Conservation (phyloP, 148 eudicot genomes). For the Silene latifolia region DNA sequence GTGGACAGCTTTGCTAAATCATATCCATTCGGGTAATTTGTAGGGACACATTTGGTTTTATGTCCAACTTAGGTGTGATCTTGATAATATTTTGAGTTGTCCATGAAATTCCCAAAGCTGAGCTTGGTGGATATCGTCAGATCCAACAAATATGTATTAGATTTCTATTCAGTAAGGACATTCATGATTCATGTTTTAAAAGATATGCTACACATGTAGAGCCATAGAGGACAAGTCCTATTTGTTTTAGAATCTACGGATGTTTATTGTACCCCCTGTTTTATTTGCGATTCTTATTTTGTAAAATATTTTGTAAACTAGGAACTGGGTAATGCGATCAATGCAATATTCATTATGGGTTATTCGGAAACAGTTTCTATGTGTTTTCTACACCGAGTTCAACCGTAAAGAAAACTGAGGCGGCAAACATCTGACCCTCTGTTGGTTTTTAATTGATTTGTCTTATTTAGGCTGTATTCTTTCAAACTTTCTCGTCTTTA, state of each 20-base stretch:
- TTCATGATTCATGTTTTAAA: not conserved
- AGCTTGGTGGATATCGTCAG: not conserved
- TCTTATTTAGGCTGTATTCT: too few relatives aligned
- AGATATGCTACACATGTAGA: not conserved
- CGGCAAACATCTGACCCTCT: too few relatives aligned
- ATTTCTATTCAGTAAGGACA: not conserved
- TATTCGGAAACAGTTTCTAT: too few relatives aligned
- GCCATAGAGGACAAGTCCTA: not conserved
- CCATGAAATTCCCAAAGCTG: not conserved
- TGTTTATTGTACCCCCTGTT: not conserved
- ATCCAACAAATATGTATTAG: not conserved
- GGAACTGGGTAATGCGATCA: too few relatives aligned
- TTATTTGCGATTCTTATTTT: not conserved
- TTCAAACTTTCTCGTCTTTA: too few relatives aligned
- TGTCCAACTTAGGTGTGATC: constrained; percentile 1
- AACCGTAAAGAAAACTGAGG: too few relatives aligned
- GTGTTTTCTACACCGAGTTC: too few relatives aligned
- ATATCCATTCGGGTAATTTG: not conserved
- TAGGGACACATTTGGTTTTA: not conserved
- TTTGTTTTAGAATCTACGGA: not conserved
- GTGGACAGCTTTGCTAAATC: not conserved
- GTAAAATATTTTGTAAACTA: too few relatives aligned
- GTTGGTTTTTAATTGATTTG: too few relatives aligned
- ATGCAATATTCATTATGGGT: too few relatives aligned
- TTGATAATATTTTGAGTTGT: not conserved